phyloP scores from a whole-genome alignment of 805 yeast genomes.

The Schwanniomyces pseudopolymorphus region DNA sequence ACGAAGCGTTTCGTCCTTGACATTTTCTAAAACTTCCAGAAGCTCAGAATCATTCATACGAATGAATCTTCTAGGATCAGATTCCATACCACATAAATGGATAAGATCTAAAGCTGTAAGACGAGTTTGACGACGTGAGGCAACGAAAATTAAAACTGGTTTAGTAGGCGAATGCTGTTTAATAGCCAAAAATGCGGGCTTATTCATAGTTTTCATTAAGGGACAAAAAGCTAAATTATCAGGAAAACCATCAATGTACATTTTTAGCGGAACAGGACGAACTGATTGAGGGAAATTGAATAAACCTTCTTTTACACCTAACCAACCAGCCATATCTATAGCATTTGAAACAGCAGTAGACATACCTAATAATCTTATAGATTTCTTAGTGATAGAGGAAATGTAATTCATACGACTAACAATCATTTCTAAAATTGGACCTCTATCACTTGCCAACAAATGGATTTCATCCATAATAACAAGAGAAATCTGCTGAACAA shows the following conservation, averaged over 20 bases:
- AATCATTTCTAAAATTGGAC: constrained; percentile 84
- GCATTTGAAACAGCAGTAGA: constrained; percentile 88
- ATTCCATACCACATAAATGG: constrained; percentile 76
- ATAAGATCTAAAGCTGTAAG: constrained; percentile 77
- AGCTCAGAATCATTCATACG: constrained; percentile 66
- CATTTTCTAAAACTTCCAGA: constrained; percentile 46
- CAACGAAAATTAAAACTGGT: constrained; percentile 83
- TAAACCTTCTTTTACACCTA: constrained; percentile 69
- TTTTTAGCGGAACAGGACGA: constrained; percentile 81
- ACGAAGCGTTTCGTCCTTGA: constrained; percentile 80
- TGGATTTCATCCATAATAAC: constrained; percentile 87
- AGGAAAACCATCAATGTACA: constrained; percentile 86
- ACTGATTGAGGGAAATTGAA: constrained; percentile 82
- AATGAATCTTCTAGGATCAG: constrained; percentile 69
- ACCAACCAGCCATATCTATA: constrained; percentile 83
- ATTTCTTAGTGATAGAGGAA: constrained; percentile 56
- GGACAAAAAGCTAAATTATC: constrained; percentile 81
- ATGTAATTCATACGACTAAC: constrained; percentile 84
- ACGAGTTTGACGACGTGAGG: constrained; percentile 80
- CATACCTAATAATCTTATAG: constrained; percentile 70
- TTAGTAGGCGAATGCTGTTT: constrained; percentile 85
- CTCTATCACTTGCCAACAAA: constrained; percentile 79
- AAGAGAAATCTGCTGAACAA: constrained; percentile 71
- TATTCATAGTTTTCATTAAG: constrained; percentile 84
- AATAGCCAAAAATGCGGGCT: constrained; percentile 89